Base-by-base conservation (phyloP, 2,329 filamentous ascomycete genomes). In the Claviceps sp. region DNA sequence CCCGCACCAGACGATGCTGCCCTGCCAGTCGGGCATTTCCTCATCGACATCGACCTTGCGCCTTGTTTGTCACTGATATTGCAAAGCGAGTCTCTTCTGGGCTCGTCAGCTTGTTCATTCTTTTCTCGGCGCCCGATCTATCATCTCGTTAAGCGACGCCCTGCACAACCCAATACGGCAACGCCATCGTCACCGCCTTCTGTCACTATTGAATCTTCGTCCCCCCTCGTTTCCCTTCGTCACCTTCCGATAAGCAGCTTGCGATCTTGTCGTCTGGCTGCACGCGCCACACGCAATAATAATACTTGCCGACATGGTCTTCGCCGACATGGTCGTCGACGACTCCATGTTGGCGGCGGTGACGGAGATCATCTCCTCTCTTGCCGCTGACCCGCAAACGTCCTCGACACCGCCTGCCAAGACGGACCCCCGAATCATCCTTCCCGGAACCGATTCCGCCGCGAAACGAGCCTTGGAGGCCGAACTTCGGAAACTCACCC, bases 401-500 rank as follows among this genome's bases (percentile, higher is more conserved):
- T 59, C 66, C 41, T 61, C 64, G 56, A 64, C 69, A 49, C 65
- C 69, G 50, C 65, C 71, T 52, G 64, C 70, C 54, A 69, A 68
- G 49, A 64, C 68, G 52, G 71, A 70, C 54, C 67, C 69, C 50
- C 73, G 77, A 58, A 75, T 91, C 63, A 78, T 77, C 56, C 77
- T 97, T 24, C 90, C 91, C 14, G 93, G 93, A 54, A 77, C 80
- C 53, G 78, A 89, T 54, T 85, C 80, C 45, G 70, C 80, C 39
- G 85, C 85, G 58, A 97, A 97, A 71, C 76, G 79, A 58, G 77
- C 77, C 37, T 80, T 97, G 55, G 89, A 97, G 70, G 76, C 77
- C 55, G 91, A 97, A 70, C 78, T 98, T 53, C 80, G 84, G 49
- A 84, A 87, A 52, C 78, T 97, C 57, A 80, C 84, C 54, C 72